Evolutionary conservation across 1,139 yeast genomes (phyloP), one percentile per base, ranked within the genome.

Genomic region (Eremothecium sinecaudum): DNA sequence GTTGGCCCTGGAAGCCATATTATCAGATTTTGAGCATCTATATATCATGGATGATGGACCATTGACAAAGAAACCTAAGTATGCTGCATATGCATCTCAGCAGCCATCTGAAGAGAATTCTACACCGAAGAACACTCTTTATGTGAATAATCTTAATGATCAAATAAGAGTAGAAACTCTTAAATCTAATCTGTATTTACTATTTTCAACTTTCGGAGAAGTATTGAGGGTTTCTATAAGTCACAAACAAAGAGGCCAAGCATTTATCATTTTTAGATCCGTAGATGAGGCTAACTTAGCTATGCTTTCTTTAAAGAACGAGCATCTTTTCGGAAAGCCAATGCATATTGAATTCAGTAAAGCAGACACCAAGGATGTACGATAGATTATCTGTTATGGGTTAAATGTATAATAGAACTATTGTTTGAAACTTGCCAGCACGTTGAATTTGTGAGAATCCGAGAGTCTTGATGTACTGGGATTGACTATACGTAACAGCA

Each of bases 121-220:
- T 9, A 23, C 30, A 31, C 53, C 56, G 12, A 48, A 43, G 24
- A 41, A 38, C 18, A 51, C 58, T 2, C 37, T 53, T 21, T 51
- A 53, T 34, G 40, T 53, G 4, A 44, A 44, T 32, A 51, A 52
- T 33, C 36, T 51, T 11, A 43, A 47, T 28, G 50, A 49, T 28
- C 43, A 46, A 24, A 40, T 48, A 11, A 45, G 41, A 18, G 24
- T 43, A 4, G 34, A 42, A 12, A 42, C 44, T 12, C 37, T 53
- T 13, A 40, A 53, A 28, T 41, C 40, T 13, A 48, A 48, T 27
- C 37, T 55, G n/a, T 55, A 44, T 31, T 34, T 55, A 22, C 35
- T 53, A 11, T 52, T 53, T 24, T 44, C 57, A 10, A 45, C 44
- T n/a, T 53, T 48, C 33, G 60, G 59, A 7, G 60, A 55, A 33